phyloP scores from a whole-genome alignment of 139 green algal species.

The Tetradesmus lagerheimii region DNA sequence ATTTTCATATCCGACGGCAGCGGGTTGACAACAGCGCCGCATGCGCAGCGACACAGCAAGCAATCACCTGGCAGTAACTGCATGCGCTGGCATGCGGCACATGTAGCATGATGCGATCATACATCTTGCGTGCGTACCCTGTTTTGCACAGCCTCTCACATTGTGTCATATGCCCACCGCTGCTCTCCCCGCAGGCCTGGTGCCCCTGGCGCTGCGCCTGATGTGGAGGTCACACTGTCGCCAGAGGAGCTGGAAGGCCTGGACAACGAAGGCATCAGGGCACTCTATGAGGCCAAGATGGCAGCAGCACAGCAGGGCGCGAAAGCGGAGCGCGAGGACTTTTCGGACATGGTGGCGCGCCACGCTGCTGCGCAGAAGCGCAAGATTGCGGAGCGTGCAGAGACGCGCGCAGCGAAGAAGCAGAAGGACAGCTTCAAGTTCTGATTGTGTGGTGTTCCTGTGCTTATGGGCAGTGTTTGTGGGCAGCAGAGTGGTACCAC shows the following conservation, averaged over 20 bases:
- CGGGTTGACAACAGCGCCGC: no score
- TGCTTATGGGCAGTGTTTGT: no score
- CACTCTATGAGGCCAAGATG: constrained; percentile 72
- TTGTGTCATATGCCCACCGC: no score
- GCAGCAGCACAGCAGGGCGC: constrained; percentile 62
- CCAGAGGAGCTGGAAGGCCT: constrained; percentile 96
- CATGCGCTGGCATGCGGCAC: no score
- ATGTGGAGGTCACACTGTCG: constrained; percentile 91
- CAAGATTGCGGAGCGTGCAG: constrained; percentile 78
- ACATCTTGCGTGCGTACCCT: no score
- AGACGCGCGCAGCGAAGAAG: constrained; percentile 71
- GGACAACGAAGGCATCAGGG: constrained; percentile 76
- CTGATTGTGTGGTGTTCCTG: constrained; percentile 3
- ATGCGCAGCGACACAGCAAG: no score
- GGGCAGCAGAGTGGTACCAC: neutral
- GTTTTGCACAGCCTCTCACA: neutral
- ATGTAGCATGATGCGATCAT: no score
- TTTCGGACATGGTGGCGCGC: constrained; percentile 94
- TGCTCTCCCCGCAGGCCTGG: constrained; percentile 28
- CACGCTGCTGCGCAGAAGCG: constrained; percentile 88
- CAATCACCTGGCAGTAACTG: no score
- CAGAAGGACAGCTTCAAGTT: constrained; percentile 84
- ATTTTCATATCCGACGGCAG: no score
- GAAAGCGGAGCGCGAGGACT: constrained; percentile 83
- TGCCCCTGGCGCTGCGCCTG: constrained; percentile 44